phyloP scores from a whole-genome alignment of 768 basidiomycete species.

The Leccinellum luteum region DNA sequence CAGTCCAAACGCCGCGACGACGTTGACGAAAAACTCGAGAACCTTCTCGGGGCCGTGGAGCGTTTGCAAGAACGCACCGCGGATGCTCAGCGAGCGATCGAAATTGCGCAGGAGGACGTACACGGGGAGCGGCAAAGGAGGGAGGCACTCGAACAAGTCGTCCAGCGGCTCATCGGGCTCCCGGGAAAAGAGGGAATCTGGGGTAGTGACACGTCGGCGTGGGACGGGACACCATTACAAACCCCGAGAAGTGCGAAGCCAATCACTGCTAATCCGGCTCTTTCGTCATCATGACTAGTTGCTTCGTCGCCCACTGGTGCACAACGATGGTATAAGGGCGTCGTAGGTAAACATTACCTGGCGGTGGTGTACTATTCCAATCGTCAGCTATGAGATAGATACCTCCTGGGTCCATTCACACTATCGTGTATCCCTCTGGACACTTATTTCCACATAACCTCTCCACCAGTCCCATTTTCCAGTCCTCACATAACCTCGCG shows the following conservation, averaged over 20 bases:
- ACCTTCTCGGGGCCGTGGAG: conserved; percentile 45
- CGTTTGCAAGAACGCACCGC: conserved; percentile 41
- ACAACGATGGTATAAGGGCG: too few species aligned
- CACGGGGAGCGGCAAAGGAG: conserved; percentile 39
- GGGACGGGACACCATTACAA: conserved; percentile 56
- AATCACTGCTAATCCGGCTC: not conserved
- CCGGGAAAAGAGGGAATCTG: conserved; percentile 55
- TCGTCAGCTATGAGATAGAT: not conserved
- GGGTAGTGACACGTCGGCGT: conserved; percentile 41
- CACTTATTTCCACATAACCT: not conserved
- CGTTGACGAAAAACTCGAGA: conserved; percentile 70
- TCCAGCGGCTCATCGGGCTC: conserved; percentile 61
- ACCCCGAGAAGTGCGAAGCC: conserved; percentile 35
- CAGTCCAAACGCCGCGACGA: conserved; percentile 67
- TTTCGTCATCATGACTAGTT: conserved; percentile 4
- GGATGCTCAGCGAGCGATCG: conserved; percentile 43
- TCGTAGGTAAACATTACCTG: too few species aligned
- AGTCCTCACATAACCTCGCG: too few species aligned
- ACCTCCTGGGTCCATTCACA: not conserved
- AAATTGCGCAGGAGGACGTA: conserved; percentile 43
- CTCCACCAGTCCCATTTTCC: not conserved
- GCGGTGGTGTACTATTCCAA: too few species aligned
- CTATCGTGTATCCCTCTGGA: not conserved
- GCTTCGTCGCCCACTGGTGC: too few species aligned
- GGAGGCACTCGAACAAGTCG: conserved; percentile 62